Base-by-base conservation (phyloP, 106 monocot genomes). In the Iris macrosiphon region DNA sequence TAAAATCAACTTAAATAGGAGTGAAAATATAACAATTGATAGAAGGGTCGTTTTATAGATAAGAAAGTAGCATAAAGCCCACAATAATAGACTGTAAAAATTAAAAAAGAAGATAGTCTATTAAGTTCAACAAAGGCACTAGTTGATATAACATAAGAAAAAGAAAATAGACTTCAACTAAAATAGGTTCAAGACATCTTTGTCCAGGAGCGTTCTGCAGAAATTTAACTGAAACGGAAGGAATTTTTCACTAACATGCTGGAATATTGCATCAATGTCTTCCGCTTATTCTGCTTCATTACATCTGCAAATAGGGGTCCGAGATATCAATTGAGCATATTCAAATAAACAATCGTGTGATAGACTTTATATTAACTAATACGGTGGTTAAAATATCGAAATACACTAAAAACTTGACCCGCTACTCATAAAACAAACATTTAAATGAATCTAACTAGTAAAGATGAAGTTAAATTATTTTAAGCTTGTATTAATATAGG, bases 221-320 rank as follows among this genome's bases (percentile, higher is more conserved):
- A 6, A n/a, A 5, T 27, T 2, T 28, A 29, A 49, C 28, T 49
- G 49, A 49, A 26, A 49, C 28, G 29, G 25, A 49, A 49, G 49
- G 14, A 29, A 28, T 49, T 49, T 29, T 15, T 23, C 46, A 9
- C 46, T 22, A 23, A 46, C 46, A 46, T 1, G 21, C 3, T 46
- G 21, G 46, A 24, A 46, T 11, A 46, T 46, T 49, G n/a, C 49
- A 49, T 49, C 17, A 29, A 28, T 27, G 49, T 27, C 28, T 25
- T 49, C 28, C 49, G n/a, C 13, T 28, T 49, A 49, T 49, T 6
- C 49, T 49, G 49, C 49, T 49, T 49, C 49, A 49, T 49, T 49
- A 49, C 49, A 49, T 49, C 49, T 49, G 49, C 49, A 49, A 49
- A 19, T 48, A n/a, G 29, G 10, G 49, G 49, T 4, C 15, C 13